These are phyloP conservation scores for Phytopythium kandeliae DNA, from an alignment of 352 stramenopile species.

Conservation along the genomic window DNA sequence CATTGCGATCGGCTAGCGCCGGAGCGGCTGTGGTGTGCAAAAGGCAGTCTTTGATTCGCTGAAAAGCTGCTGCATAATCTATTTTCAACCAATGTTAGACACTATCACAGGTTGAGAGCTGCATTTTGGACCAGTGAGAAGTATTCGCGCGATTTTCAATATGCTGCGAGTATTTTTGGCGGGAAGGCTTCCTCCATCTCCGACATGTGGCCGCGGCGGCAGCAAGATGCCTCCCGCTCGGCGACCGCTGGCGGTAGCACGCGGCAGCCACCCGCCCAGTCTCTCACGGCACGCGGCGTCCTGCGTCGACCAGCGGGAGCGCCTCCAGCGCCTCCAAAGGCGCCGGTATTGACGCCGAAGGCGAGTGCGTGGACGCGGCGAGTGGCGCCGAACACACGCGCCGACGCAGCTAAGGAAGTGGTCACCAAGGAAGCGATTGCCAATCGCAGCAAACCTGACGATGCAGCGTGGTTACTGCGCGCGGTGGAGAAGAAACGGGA, in stretches of 20 bases:
- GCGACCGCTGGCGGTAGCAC: too few relatives aligned
- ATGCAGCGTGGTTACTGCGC: conserved; percentile 21
- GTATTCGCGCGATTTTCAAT: conserved; percentile 10
- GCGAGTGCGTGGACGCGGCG: conserved; percentile 1
- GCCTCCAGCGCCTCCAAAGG: background rate
- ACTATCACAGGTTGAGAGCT: background rate
- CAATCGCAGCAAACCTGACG: conserved; percentile 7
- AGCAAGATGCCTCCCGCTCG: background rate
- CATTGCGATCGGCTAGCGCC: too few relatives aligned
- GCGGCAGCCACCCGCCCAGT: background rate
- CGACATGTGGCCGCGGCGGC: conserved; percentile 2
- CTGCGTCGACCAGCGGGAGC: background rate
- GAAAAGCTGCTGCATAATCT: background rate
- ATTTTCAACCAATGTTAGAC: background rate
- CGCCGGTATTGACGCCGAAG: background rate
- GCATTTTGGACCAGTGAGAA: conserved; percentile 25
- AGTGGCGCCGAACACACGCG: conserved; percentile 4
- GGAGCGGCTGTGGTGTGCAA: background rate
- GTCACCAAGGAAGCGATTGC: background rate
- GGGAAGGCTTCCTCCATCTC: background rate
- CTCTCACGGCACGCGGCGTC: background rate
- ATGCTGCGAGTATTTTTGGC: background rate
- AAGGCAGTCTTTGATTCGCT: conserved; percentile 4
- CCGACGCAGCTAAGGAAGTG: background rate
- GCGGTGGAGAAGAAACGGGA: conserved; percentile 31